Evolutionary conservation across 441 rosid genomes (phyloP).

Genomic region (Euphorbia schlechtendalii): DNA sequence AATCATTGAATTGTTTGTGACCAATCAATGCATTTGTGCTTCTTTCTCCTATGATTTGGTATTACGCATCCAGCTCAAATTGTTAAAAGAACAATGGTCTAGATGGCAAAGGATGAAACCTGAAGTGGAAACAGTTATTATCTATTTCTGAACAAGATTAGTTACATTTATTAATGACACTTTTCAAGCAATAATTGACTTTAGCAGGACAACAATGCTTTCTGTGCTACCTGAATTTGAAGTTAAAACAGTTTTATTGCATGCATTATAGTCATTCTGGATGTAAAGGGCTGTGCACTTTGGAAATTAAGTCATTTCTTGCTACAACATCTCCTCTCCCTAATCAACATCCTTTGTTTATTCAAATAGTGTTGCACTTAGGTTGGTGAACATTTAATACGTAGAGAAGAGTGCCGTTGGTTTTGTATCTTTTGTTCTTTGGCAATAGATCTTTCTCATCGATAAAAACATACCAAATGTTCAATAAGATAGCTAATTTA

Average conservation of each 20-base stretch:
- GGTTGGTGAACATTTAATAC: too few relatives aligned
- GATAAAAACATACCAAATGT: not conserved
- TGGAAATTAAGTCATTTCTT: not conserved
- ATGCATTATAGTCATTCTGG: not conserved
- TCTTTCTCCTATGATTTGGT: slow-evolving; percentile 40
- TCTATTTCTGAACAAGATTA: not conserved
- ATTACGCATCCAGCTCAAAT: slow-evolving; percentile 95
- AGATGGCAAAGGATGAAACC: slow-evolving; percentile 96
- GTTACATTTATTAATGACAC: too few relatives aligned
- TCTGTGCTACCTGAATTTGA: not conserved
- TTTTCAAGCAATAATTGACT: too few relatives aligned
- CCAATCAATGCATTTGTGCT: too few relatives aligned
- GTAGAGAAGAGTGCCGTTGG: too few relatives aligned
- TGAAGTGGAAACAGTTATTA: slow-evolving; percentile 80
- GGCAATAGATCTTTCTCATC: too few relatives aligned
- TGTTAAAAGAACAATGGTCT: slow-evolving; percentile 77
- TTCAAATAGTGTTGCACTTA: too few relatives aligned
- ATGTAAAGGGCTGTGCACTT: not conserved
- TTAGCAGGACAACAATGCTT: not conserved
- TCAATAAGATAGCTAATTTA: not conserved
- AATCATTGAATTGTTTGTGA: too few relatives aligned
- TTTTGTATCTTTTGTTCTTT: too few relatives aligned
- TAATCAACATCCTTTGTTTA: too few relatives aligned
- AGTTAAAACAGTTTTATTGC: not conserved
- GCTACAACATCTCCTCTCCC: not conserved